phyloP scores from a whole-genome alignment of 257 asterid species.

The Ajuga chamaepitys region DNA sequence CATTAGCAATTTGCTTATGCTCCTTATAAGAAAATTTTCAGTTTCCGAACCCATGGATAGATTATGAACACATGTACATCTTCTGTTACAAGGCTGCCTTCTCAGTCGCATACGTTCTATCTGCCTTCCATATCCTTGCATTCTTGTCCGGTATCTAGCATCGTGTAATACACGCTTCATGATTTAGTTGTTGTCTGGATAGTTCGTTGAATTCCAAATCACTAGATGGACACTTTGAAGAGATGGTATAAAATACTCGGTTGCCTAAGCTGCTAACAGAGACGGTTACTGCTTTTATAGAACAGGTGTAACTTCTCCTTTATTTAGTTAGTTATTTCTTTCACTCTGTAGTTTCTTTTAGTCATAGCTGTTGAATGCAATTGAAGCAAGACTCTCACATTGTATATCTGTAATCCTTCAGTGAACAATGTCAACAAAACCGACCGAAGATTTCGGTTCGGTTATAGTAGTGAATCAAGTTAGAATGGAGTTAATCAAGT shows the following conservation, averaged over 20 bases:
- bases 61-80: background rate
- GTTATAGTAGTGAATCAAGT: no score
- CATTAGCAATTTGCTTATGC: no score
- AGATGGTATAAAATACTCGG: background rate
- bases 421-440: no score
- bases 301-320: no score
- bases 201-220: background rate
- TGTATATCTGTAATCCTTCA: background rate
- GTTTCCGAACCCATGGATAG: no score
- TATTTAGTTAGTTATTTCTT: no score
- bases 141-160: background rate
- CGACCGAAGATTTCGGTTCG: no score
- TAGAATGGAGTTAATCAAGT: no score
- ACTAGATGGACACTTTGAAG: background rate
- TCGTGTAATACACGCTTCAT: background rate
- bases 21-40: no score
- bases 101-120: no score
- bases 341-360: no score
- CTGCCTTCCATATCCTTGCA: background rate
- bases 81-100: background rate
- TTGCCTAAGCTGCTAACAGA: constrained; percentile 1
- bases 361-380: no score
- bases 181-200: background rate
- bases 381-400: background rate
- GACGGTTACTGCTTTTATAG: background rate